Base-by-base conservation (phyloP, 139 green algal species). In the Protoeuglena noctilucae region DNA sequence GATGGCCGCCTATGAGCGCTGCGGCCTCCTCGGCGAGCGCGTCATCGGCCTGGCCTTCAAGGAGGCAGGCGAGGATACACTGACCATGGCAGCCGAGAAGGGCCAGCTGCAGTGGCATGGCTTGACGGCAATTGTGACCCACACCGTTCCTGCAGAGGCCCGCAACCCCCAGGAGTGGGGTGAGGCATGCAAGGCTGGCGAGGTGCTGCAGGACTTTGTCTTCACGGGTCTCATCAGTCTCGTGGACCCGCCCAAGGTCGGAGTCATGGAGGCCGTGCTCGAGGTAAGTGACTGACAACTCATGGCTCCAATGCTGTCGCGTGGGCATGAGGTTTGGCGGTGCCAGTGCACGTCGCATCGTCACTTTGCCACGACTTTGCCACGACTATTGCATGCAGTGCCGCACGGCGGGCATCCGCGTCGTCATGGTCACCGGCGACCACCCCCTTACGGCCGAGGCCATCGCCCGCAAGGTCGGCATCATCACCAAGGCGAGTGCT, bases 381-480 rank as follows among this genome's bases (percentile, higher is more conserved):
- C n/a, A n/a, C n/a, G n/a, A n/a, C n/a, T n/a, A n/a, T n/a, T n/a
- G n/a, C n/a, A n/a, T 58, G 53, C 69, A 71, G 63, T 83, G 62
- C 61, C 66, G 74, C 45, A 26, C 40, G 19, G 81, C 77, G 3
- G 39, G 66, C 41, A 71, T 89, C 40, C 61, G 72, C 23, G 81
- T 89, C 25, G 72, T 74, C 60, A 90, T 89, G 81, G 75, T 89
- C 19, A 89, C 80, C 1, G 80, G 81, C 26, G 80, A 89, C 57
- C 80, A 89, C 62, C 72, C 77, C 9, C 69, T 85, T 56, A 89
- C 80, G 2, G 80, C 80, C 23, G 22, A 71, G 39, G 80, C 79
- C 40, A 88, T 88, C 51, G 79, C 61, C 21, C 62, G 57, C 41
- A 31, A 67, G 29, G 57, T 79, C 17, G 70, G 70, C 27, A 85